Percentiles rank a stretch among this genome's conserved stretches.
phyloP scores from a whole-genome alignment of 2,329 filamentous ascomycete genomes.

The Aulographum hederae region DNA sequence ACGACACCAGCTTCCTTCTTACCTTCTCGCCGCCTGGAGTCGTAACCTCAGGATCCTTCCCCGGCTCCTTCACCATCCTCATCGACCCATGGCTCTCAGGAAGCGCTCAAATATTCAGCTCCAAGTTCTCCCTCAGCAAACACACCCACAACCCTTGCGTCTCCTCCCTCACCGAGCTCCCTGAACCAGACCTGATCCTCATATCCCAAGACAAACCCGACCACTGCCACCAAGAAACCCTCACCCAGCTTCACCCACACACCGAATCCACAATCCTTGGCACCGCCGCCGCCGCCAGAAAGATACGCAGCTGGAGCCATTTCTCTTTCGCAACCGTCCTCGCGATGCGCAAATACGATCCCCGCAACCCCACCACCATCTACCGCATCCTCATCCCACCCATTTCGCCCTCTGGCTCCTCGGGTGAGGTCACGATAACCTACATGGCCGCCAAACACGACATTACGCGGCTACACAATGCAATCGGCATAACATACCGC shows the following conservation, averaged over 20 bases:
- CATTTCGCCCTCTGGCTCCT: constrained; percentile 29
- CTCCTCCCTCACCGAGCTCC: constrained; percentile 34
- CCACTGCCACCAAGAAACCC: constrained; percentile 51
- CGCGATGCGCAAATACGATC: constrained; percentile 23
- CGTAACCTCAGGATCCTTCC: constrained; percentile 17
- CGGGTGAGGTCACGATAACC: constrained; percentile 54
- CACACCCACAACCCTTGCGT: constrained; percentile 31
- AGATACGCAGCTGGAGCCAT: constrained; percentile 47
- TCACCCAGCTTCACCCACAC: constrained; percentile 40
- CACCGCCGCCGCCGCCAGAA: constrained; percentile 43
- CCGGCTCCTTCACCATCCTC: constrained; percentile 44
- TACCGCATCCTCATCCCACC: constrained; percentile 35
- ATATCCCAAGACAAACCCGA: constrained; percentile 46
- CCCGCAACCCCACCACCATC: constrained; percentile 20
- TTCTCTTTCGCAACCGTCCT: constrained; percentile 35
- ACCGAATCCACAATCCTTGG: constrained; percentile 46
- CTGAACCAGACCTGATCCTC: constrained; percentile 35
- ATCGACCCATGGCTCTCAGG: constrained; percentile 55
- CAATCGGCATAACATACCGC: constrained; percentile 54
- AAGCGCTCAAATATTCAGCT: constrained; percentile 39
- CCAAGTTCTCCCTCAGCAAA: constrained; percentile 32
- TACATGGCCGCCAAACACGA: constrained; percentile 42
- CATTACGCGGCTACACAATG: constrained; percentile 40
- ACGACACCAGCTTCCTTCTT: constrained; percentile 46
- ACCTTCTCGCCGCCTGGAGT: constrained; percentile 38